Conservation (phyloP, 192 early-diverging fungal genomes). For the Phlyctochytrium bullatum region DNA sequence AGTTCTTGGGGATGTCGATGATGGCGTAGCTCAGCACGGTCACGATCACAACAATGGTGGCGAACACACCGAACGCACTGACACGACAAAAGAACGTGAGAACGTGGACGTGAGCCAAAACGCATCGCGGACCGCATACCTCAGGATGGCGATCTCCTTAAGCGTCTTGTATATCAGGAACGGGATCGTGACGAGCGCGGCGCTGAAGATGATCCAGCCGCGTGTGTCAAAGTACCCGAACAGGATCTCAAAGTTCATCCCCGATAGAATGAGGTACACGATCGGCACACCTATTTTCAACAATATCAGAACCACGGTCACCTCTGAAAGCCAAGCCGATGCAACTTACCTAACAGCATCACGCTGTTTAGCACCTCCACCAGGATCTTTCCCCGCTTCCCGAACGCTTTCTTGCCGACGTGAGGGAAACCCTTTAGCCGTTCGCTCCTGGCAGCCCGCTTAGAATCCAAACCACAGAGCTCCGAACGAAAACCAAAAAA, state of each 20-base stretch:
- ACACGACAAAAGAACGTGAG: background rate
- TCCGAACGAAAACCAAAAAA: background rate
- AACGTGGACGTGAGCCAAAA: background rate
- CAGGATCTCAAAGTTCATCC: slow-evolving; percentile 64
- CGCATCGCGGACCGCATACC: slow-evolving; percentile 5
- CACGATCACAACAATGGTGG: slow-evolving; percentile 68
- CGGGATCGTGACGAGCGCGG: slow-evolving; percentile 62
- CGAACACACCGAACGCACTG: slow-evolving; percentile 68
- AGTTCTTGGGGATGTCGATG: slow-evolving; percentile 41
- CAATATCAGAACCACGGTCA: slow-evolving; percentile 5
- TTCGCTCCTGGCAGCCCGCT: slow-evolving; percentile 19
- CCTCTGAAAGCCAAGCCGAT: background rate
- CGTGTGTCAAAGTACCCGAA: slow-evolving; percentile 46
- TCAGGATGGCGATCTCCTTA: slow-evolving; percentile 76
- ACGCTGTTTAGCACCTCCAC: slow-evolving; percentile 63
- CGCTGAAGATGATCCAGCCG: slow-evolving; percentile 65
- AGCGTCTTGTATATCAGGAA: slow-evolving; percentile 73
- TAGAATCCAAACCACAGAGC: background rate
- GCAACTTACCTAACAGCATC: slow-evolving; percentile 57
- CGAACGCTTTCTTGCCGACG: slow-evolving; percentile 72
- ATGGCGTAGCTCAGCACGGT: slow-evolving; percentile 67
- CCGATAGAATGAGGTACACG: slow-evolving; percentile 66
- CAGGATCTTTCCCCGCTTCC: slow-evolving; percentile 55
- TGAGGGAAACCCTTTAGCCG: slow-evolving; percentile 34
- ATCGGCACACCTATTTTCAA: slow-evolving; percentile 21